phyloP scores from a whole-genome alignment of 257 asterid species.

The Jaltomata sinuosa region DNA sequence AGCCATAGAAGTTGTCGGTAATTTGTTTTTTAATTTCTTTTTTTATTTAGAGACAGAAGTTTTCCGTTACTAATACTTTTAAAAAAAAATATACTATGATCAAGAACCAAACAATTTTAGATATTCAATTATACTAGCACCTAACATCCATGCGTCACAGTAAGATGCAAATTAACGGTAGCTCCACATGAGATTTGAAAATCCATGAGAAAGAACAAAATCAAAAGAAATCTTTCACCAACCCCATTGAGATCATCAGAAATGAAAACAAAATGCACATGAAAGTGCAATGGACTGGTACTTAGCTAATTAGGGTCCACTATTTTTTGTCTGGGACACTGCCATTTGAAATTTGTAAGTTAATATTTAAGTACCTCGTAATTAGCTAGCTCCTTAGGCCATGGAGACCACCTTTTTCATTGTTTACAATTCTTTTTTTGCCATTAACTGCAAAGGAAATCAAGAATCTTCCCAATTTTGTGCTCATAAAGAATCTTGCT shows the following conservation, averaged over 20 bases:
- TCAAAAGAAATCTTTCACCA: conserved; percentile 31
- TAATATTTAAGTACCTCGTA: not conserved
- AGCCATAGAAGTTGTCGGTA: not conserved
- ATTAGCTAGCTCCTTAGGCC: conserved; percentile 28
- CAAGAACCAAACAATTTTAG: not conserved
- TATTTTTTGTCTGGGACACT: conserved; percentile 5
- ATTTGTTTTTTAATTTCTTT: not conserved
- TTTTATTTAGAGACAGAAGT: not conserved
- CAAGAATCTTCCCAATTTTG: conserved; percentile 10
- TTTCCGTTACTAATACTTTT: not conserved
- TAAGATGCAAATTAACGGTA: not conserved
- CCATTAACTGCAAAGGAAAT: conserved; percentile 30
- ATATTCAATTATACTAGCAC: not conserved
- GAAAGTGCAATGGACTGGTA: not conserved
- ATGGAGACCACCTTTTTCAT: conserved; percentile 24
- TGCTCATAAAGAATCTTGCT: conserved; percentile 1
- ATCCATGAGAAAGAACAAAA: conserved; percentile 2
- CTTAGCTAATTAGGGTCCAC: conserved; percentile 16
- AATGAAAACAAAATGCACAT: not conserved
- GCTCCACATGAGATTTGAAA: not conserved
- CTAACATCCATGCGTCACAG: not conserved
- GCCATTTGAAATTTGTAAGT: not conserved
- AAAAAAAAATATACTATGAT: not conserved
- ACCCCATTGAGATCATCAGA: conserved; percentile 25
- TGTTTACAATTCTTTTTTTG: not conserved